Evolutionary conservation across 768 basidiomycete genomes (phyloP), one percentile per base, ranked within the genome.

Genomic region (Collybia sp.): DNA sequence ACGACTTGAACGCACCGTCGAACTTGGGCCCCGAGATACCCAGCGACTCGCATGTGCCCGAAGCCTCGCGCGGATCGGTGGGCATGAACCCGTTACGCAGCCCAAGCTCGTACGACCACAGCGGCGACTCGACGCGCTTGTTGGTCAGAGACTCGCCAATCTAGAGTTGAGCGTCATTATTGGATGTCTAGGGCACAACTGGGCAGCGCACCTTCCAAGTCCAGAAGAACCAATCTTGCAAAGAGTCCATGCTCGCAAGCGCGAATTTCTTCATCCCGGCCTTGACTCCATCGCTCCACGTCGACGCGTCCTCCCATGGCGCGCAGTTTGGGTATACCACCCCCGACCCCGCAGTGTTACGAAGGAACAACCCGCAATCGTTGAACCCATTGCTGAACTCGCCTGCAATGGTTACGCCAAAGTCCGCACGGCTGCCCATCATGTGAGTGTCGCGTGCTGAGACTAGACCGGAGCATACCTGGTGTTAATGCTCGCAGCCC

Each of bases 341-440:
- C 46, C 18, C 49, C 16, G 49, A 38, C 2, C 49, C 12, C 17
- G 50, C 45, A 0, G 56, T 56, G 30, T 36, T 54, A 25, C 25
- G 25, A 25, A 59, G 48, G 47, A 51, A 59, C 17, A 58, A 49
- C 6, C 56, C 83, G 52, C 85, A 87, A 39, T 75, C 68, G 57
- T 83, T 86, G 58, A 65, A 70, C 12, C 77, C 85, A 12, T 75
- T 71, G 48, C 82, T 83, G 62, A 82, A 91, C 63, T 92, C 88
- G 36, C 86, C 88, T 1, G 83, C 79, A 16, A 83, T 53, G 6
- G 81, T 81, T 35, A 90, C 63, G 10, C 89, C 89, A 53, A 88
- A 88, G 36, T 51, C 36, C 17, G 48, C 42, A 46, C 54, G 58
- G 48, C 58, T 59, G 32, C 2, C 30, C n/a, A 34, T 36, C 34